Evolutionary conservation across 2,329 filamentous ascomycete genomes (phyloP).

Genomic region (Endothia cerciana): DNA sequence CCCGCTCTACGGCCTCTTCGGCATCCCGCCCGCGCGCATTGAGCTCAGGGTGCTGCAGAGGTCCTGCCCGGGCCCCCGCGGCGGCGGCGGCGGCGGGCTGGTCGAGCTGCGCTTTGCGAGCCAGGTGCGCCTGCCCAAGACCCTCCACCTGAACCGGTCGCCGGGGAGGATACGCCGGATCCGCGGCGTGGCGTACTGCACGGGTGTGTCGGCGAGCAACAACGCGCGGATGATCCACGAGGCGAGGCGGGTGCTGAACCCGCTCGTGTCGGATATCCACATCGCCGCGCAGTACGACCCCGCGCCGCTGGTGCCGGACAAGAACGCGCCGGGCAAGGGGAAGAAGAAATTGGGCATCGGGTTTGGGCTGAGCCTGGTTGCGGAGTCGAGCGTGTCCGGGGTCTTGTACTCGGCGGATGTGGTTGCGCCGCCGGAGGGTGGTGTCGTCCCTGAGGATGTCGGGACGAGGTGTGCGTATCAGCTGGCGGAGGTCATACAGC

Average conservation of each 20-base stretch:
- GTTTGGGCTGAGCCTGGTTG: conserved; percentile 88
- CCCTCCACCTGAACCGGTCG: conserved; percentile 80
- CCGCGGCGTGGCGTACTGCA: conserved; percentile 90
- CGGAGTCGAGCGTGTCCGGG: conserved; percentile 82
- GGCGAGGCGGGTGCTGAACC: conserved; percentile 84
- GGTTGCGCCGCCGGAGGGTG: conserved; percentile 73
- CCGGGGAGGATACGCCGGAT: conserved; percentile 86
- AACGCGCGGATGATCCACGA: conserved; percentile 95
- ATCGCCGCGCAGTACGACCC: conserved; percentile 80
- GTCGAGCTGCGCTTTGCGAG: conserved; percentile 95
- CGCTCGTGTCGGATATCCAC: conserved; percentile 85
- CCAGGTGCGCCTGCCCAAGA: conserved; percentile 92
- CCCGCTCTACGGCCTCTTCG: conserved; percentile 87
- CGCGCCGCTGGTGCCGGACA: conserved; percentile 59
- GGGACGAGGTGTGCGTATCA: conserved; percentile 88
- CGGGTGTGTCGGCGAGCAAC: conserved; percentile 88
- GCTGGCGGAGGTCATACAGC: conserved; percentile 78
- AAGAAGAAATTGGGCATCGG: conserved; percentile 79
- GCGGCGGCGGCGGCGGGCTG: conserved; percentile 81
- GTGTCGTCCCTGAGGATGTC: conserved; percentile 85
- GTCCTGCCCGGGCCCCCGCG: conserved; percentile 75
- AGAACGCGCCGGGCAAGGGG: conserved; percentile 50
- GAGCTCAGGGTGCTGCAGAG: conserved; percentile 82
- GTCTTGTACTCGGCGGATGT: conserved; percentile 89
- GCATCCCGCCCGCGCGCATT: conserved; percentile 77